Conservation (phyloP, 768 basidiomycete species). For the Boletus subcaerulescens region DNA sequence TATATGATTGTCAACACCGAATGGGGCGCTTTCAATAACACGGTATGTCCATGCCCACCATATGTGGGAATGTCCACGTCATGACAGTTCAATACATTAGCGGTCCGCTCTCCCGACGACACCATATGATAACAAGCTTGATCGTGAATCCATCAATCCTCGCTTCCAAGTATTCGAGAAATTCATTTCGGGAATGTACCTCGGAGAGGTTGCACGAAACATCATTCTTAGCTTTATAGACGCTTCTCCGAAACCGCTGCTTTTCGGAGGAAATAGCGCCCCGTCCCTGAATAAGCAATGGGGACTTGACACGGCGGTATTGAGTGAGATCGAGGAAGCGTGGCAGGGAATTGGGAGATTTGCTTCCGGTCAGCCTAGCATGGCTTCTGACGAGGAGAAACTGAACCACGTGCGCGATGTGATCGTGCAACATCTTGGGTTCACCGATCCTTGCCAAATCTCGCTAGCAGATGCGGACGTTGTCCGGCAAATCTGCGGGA, state of each 20-base stretch:
- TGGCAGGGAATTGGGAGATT: constrained; percentile 51
- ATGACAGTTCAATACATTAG: constrained; percentile 35
- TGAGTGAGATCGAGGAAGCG: constrained; percentile 78
- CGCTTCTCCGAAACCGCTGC: constrained; percentile 61
- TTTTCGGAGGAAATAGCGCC: constrained; percentile 82
- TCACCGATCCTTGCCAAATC: constrained; percentile 49
- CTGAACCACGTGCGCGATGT: constrained; percentile 58
- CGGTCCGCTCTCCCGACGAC: constrained; percentile 83
- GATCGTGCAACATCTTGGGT: constrained; percentile 59
- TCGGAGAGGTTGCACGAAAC: constrained; percentile 90
- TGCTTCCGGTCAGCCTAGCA: constrained; percentile 20
- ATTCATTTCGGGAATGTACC: constrained; percentile 98
- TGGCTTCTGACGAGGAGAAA: constrained; percentile 24
- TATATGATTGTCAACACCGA: constrained; percentile 96
- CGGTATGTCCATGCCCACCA: constrained; percentile 46
- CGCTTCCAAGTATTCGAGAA: constrained; percentile 94
- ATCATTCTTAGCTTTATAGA: constrained; percentile 81
- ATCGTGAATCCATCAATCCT: constrained; percentile 94
- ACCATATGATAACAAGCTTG: constrained; percentile 86
- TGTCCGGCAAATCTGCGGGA: constrained; percentile 73
- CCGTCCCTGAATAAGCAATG: constrained; percentile 80
- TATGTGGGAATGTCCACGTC: background rate
- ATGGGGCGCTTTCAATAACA: constrained; percentile 98
- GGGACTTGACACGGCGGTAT: constrained; percentile 91
- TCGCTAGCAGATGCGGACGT: constrained; percentile 65